Evolutionary conservation across 2,329 filamentous ascomycete species (phyloP), one percentile per base, ranked within the genome.

Genomic region (Alternaria gaisen): DNA sequence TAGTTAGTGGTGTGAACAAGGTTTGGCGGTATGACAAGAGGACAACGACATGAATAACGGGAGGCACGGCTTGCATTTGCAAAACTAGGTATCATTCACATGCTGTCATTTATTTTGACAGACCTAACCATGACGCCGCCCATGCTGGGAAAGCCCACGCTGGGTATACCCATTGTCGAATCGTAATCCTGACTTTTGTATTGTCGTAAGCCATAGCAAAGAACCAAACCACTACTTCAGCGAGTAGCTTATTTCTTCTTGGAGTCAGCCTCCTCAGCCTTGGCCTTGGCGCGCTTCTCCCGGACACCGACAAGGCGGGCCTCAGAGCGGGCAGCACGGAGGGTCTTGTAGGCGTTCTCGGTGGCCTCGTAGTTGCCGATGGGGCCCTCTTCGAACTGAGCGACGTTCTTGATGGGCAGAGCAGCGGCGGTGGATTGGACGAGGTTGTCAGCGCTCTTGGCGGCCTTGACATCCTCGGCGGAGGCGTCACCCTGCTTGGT

Each of bases 251-350:
- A 94, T 90, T 95, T 94, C 91, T 94, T 94, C 83, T 88, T 88
- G 72, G 83, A 79, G 79, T 85, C 86, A 81, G 91, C 91, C 80
- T 91, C 92, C 81, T 94, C 92, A 76, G 90, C 91, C 86, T 91
- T 94, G 77, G 92, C 92, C 87, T 90, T 91, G 76, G 87, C 90
- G 80, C 95, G 90, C 93, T 98, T 98, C 88, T 96, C 94, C 82
- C 93, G 90, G 79, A 87, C 87, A 84, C 95, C 95, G 70, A 87
- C 83, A 79, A 91, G 86, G 82, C 94, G 91, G 78, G 91, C 89
- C 80, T 96, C 91, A 81, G 88, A 89, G 84, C 95, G 90, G 73
- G 91, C 89, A 74, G 91, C 86, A 82, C 95, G 92, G 81, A 99
- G 89, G 79, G 88, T 90, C 80, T 86, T 86, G 90, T 91, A 98